Conservation (phyloP, 495 filamentous ascomycete genomes). For the Tuber aestivum region DNA sequence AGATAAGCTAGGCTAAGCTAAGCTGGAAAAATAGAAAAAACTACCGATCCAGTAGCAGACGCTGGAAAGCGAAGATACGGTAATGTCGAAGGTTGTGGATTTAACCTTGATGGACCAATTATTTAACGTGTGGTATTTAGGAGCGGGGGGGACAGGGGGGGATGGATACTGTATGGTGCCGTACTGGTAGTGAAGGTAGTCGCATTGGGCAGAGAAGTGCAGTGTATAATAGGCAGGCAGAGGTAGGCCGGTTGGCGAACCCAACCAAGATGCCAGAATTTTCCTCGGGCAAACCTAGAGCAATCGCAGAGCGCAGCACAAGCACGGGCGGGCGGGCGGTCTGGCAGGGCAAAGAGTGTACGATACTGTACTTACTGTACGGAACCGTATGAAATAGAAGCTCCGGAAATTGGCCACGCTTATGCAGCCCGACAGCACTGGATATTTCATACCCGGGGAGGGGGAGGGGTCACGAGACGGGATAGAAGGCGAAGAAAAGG, state of each 20-base stretch:
- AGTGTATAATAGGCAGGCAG: no score
- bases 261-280: not conserved
- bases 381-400: no score
- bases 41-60: not conserved
- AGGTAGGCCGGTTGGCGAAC: not conserved
- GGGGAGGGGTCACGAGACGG: not conserved
- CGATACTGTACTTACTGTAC: no score
- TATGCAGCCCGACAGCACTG: not conserved
- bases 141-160: not conserved
- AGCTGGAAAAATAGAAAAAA: not conserved
- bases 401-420: not conserved
- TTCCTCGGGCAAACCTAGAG: not conserved
- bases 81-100: not conserved
- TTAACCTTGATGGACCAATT: not conserved
- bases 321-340: not conserved
- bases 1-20: not conserved
- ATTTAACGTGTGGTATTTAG: not conserved
- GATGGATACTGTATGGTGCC: not conserved
- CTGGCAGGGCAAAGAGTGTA: not conserved
- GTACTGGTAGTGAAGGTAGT: not conserved
- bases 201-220: not conserved
- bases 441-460: no score
- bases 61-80: not conserved
- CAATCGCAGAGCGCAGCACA: not conserved
- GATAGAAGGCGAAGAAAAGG: not conserved